A percentile compares a stretch with the other conserved stretches of the same genome.
These are phyloP conservation scores for Sporopachydermia lactativora DNA, from an alignment of 805 yeast species.

Conservation along the genomic window DNA sequence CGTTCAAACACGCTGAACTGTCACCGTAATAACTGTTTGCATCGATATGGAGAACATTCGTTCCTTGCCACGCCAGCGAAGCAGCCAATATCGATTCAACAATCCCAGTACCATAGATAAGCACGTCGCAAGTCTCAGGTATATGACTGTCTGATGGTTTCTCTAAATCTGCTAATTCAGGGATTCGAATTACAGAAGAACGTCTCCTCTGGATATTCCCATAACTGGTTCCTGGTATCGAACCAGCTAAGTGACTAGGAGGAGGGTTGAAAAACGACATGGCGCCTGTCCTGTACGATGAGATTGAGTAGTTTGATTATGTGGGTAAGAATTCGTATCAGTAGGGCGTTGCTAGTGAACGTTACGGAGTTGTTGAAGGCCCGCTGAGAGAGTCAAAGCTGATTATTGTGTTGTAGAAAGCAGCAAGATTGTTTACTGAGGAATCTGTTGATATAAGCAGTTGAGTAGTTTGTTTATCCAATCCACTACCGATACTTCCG, in stretches of 20 bases:
- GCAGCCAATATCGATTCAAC: conserved; percentile 84
- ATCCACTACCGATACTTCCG: too few species aligned
- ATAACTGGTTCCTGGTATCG: neutral
- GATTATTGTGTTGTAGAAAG: too few species aligned
- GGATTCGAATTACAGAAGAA: conserved; percentile 29
- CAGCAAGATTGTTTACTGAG: too few species aligned
- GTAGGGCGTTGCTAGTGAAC: too few species aligned
- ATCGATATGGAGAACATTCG: conserved; percentile 85
- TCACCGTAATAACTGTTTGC: conserved; percentile 81
- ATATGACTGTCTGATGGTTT: conserved; percentile 47
- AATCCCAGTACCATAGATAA: conserved; percentile 87
- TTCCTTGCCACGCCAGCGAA: conserved; percentile 96
- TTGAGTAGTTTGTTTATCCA: too few species aligned
- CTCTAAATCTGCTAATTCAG: conserved; percentile 66
- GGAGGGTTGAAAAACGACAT: neutral
- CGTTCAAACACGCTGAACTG: conserved; percentile 67
- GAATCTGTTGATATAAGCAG: too few species aligned
- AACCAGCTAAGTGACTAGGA: neutral
- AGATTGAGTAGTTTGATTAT: too few species aligned
- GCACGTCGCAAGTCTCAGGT: conserved; percentile 72
- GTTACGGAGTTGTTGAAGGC: too few species aligned
- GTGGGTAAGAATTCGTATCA: too few species aligned
- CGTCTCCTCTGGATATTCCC: conserved; percentile 15
- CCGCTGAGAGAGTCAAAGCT: too few species aligned
- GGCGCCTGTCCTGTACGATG: too few species aligned